phyloP scores from a whole-genome alignment of 228 moss, liverwort and hornwort genomes.

The Sphagnum fallax region DNA sequence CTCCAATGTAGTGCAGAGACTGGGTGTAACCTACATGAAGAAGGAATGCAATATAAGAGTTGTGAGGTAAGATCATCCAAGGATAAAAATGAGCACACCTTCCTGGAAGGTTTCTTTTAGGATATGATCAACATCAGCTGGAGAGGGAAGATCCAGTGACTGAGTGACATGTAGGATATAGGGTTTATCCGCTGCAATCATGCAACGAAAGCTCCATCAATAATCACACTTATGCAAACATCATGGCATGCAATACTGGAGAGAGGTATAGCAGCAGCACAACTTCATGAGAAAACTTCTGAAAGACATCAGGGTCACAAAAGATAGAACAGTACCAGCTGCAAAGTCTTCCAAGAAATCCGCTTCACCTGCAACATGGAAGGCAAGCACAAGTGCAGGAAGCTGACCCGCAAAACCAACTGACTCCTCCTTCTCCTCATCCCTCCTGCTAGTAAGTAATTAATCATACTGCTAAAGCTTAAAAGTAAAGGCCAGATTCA shows the following conservation, averaged over 20 bases:
- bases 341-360: conserved; percentile 88
- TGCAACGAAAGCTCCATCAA: conserved; percentile 8
- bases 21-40: no score
- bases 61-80: no score
- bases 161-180: conserved; percentile 70
- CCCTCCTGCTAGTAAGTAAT: conserved; percentile 31
- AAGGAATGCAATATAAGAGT: no score
- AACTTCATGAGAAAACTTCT: background rate
- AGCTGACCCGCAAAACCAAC: conserved; percentile 75
- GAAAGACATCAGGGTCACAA: background rate
- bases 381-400: conserved; percentile 72
- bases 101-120: conserved; percentile 88
- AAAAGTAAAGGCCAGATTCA: no score
- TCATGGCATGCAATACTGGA: background rate
- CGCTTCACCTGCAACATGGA: conserved; percentile 72
- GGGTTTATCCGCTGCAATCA: conserved; percentile 44
- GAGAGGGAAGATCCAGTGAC: conserved; percentile 71
- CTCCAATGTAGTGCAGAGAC: no score
- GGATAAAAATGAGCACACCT: conserved; percentile 18
- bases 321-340: conserved; percentile 51
- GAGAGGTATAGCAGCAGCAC: background rate
- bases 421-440: conserved; percentile 36
- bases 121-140: conserved; percentile 78
- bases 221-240: background rate
- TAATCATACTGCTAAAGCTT: background rate